These are phyloP conservation scores for Didymella lethalis DNA, from an alignment of 2,329 filamentous ascomycete genomes.

Conservation along the genomic window DNA sequence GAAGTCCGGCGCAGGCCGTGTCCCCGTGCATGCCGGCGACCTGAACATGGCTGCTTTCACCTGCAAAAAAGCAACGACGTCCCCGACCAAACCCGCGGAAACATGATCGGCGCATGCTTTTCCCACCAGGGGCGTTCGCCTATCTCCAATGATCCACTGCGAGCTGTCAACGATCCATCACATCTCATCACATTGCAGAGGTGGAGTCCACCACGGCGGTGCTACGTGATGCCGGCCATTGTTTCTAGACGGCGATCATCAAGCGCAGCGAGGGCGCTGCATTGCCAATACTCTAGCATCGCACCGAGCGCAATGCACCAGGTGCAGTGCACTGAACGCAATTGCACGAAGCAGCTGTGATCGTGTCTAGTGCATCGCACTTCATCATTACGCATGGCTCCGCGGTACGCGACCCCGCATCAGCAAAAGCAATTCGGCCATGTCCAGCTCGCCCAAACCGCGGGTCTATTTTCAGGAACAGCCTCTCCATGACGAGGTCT, in stretches of 20 bases:
- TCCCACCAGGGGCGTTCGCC: slow-evolving; percentile 20
- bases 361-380: background rate
- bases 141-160: slow-evolving; percentile 23
- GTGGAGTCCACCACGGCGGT: slow-evolving; percentile 11
- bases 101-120: slow-evolving; percentile 25
- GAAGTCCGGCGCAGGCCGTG: slow-evolving; percentile 1
- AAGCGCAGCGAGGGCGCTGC: slow-evolving; percentile 1
- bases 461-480: background rate
- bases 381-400: slow-evolving; percentile 1
- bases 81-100: slow-evolving; percentile 16
- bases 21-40: slow-evolving; percentile 12
- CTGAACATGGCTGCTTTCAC: slow-evolving; percentile 12
- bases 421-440: slow-evolving; percentile 1
- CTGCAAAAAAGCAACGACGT: slow-evolving; percentile 13
- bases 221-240: slow-evolving; percentile 8
- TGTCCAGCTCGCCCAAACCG: background rate
- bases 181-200: slow-evolving; percentile 23
- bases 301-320: background rate
- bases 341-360: background rate
- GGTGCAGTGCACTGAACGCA: background rate
- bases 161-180: slow-evolving; percentile 18
- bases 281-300: slow-evolving; percentile 2
- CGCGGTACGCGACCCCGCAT: slow-evolving; percentile 1
- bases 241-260: slow-evolving; percentile 12
- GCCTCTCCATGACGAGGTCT: background rate